phyloP scores from a whole-genome alignment of 1,139 yeast genomes.

The Lizanozyma gosingica region DNA sequence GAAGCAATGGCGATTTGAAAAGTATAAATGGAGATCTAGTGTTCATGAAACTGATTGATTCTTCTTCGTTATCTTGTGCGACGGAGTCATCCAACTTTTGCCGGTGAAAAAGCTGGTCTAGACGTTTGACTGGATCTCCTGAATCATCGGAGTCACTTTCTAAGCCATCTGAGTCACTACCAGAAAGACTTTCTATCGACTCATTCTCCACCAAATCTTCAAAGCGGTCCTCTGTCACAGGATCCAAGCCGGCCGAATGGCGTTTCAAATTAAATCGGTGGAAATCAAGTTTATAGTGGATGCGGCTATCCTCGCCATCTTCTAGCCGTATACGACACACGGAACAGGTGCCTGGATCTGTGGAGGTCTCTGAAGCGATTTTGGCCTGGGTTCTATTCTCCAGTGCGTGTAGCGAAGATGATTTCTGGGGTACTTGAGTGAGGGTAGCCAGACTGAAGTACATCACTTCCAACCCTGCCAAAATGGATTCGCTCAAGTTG shows the following conservation, averaged over 20 bases:
- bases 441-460: slow-evolving; percentile 22
- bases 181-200: slow-evolving; percentile 52
- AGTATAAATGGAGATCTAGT: slow-evolving; percentile 57
- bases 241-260: slow-evolving; percentile 32
- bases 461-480: slow-evolving; percentile 43
- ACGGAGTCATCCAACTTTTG: slow-evolving; percentile 20
- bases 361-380: background rate
- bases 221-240: slow-evolving; percentile 51
- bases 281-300: slow-evolving; percentile 54
- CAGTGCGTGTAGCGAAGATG: background rate
- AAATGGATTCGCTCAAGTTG: slow-evolving; percentile 32
- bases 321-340: slow-evolving; percentile 7
- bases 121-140: slow-evolving; percentile 7
- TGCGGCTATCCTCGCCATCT: slow-evolving; percentile 21
- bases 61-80: slow-evolving; percentile 15
- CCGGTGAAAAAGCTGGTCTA: slow-evolving; percentile 7
- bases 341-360: slow-evolving; percentile 7
- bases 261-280: slow-evolving; percentile 58
- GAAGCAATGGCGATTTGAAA: slow-evolving; percentile 41
- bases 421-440: slow-evolving; percentile 37
- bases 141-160: slow-evolving; percentile 7
- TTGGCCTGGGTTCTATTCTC: slow-evolving; percentile 1
- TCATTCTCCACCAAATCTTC: slow-evolving; percentile 44
- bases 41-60: slow-evolving; percentile 43
- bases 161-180: slow-evolving; percentile 30